These are phyloP conservation scores for Massariosphaeria phaeospora DNA, from an alignment of 495 filamentous ascomycete genomes.

Conservation along the genomic window DNA sequence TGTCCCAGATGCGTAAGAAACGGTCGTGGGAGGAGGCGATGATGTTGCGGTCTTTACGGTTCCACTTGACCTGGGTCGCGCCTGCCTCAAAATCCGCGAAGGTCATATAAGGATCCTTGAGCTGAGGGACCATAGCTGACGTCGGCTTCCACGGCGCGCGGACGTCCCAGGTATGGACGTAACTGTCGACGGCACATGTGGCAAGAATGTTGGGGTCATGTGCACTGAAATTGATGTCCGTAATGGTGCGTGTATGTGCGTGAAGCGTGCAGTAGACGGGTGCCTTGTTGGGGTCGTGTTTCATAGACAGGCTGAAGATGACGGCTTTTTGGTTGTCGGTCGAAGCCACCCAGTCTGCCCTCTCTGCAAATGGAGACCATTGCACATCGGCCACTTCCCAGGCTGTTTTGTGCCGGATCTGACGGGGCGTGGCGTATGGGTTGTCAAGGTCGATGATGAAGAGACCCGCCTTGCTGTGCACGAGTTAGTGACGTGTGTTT, in stretches of 20 bases:
- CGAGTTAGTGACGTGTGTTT: too few relatives aligned
- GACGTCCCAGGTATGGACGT: conserved; percentile 91
- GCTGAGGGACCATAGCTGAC: conserved; percentile 45
- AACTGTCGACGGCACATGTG: conserved; percentile 89
- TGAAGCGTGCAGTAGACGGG: conserved; percentile 86
- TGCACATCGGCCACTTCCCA: conserved; percentile 98
- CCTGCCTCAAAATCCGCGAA: conserved; percentile 95
- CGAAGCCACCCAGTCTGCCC: conserved; percentile 89
- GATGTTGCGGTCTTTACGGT: conserved; percentile 75
- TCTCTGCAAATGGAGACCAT: conserved; percentile 87
- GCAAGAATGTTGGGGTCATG: conserved; percentile 85
- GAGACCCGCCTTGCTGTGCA: conserved; percentile 63
- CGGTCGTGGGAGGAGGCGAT: conserved; percentile 87
- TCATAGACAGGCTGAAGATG: conserved; percentile 86
- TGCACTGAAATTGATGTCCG: conserved; percentile 94
- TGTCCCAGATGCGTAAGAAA: conserved; percentile 86
- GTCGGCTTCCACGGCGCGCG: conserved; percentile 67
- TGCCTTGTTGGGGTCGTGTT: conserved; percentile 54
- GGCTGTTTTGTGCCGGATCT: conserved; percentile 79
- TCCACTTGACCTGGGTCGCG: conserved; percentile 95
- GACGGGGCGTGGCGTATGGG: conserved; percentile 80
- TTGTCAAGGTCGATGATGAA: conserved; percentile 92
- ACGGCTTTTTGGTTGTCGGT: conserved; percentile 93
- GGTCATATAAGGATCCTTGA: conserved; percentile 5
- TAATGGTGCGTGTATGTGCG: conserved; percentile 84